Evolutionary conservation across 1,139 yeast genomes (phyloP).

Genomic region (Suhomyces maxii): DNA sequence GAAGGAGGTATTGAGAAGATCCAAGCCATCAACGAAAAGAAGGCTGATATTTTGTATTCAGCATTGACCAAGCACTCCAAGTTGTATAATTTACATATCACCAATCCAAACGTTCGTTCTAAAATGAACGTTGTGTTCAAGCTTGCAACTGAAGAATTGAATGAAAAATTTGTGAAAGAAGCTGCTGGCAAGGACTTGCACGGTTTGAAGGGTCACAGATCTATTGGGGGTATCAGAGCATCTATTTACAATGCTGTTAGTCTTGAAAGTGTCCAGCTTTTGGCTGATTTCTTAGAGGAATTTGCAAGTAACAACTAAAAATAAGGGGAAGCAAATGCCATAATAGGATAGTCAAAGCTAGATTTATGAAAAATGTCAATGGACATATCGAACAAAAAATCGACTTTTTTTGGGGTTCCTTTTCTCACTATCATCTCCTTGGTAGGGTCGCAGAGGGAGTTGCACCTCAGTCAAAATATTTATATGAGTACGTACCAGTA

Average conservation of each 20-base stretch:
- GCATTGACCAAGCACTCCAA: slow-evolving; percentile 66
- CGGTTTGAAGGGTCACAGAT: slow-evolving; percentile 93
- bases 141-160: slow-evolving; percentile 59
- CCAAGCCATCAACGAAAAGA: slow-evolving; percentile 55
- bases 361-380: no score
- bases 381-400: no score
- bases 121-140: slow-evolving; percentile 94
- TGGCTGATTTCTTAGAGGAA: slow-evolving; percentile 58
- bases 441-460: no score
- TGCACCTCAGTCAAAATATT: no score
- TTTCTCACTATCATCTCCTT: no score
- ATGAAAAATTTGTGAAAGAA: slow-evolving; percentile 63
- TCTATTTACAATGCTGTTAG: slow-evolving; percentile 88
- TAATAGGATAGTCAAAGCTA: background rate
- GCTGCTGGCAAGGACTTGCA: slow-evolving; percentile 55
- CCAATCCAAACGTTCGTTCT: slow-evolving; percentile 58
- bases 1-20: slow-evolving; percentile 61
- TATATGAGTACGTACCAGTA: no score
- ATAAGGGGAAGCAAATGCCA: background rate
- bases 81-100: slow-evolving; percentile 68
- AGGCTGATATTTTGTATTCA: slow-evolving; percentile 62
- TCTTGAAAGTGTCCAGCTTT: slow-evolving; percentile 57
- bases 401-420: no score
- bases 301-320: slow-evolving; percentile 52
- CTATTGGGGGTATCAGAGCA: slow-evolving; percentile 96